Base-by-base conservation (phyloP, 2,329 filamentous ascomycete species). In the Fusarium robinianum region DNA sequence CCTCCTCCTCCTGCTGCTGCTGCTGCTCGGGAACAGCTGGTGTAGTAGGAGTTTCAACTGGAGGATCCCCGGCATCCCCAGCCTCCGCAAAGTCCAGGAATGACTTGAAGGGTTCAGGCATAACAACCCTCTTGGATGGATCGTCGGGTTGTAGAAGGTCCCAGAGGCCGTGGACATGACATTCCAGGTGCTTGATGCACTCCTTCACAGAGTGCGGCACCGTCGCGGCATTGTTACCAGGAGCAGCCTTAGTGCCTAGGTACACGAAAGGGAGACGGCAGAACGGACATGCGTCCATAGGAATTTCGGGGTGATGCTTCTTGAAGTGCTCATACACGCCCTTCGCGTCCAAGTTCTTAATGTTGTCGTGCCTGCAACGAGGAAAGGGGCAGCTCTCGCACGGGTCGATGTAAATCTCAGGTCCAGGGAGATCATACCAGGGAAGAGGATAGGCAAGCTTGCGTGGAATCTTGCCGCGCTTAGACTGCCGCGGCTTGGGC, bases 101-200 rank as follows among this genome's bases (percentile, higher is more conserved):
- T n/a, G n/a, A n/a, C n/a, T n/a, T n/a, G n/a, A n/a, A n/a, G n/a
- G n/a, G n/a, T 33, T 14, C 11, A 8, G 11, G 26, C 5, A 29
- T 3, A 15, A n/a, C n/a, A n/a, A n/a, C n/a, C n/a, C n/a, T n/a
- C 14, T 29, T 29, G 26, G 8, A 8, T 5, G n/a, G 26, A 10
- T 31, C n/a, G 14, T 21, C 24, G 14, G 43, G 41, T n/a, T 27
- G 16, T 10, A 57, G 4, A 2, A n/a, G 6, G 14, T 44, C 42
- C 57, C 57, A 61, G 6, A 61, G 58, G 1, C 27, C 3, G 8
- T 58, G 45, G 23, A 53, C 17, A 29, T 61, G 58, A 3, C 55
- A 61, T 17, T 61, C 58, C 11, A 58, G 21, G 27, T 61, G 58
- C 27, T 44, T 40, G 27, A 47, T 39, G n/a, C 53, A 48, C 4